Evolutionary conservation across 495 filamentous ascomycete species (phyloP), one percentile per base, ranked within the genome.

Genomic region (Aspergillus saccharolyticus): DNA sequence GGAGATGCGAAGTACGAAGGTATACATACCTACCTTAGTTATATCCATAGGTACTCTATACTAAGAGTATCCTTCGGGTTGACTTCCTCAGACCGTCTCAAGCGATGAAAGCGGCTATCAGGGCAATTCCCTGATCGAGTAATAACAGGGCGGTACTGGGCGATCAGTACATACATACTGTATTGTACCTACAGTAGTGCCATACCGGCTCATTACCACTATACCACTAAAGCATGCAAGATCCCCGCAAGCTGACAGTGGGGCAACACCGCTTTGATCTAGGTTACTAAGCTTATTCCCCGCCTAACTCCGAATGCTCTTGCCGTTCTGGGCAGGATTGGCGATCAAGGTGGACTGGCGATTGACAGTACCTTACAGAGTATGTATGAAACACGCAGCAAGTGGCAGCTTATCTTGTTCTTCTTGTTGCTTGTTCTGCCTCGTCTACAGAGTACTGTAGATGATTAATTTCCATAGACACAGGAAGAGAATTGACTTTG

Each of bases 141-240:
- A 39, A 39, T 39, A 8, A 39, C 33, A 5, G 10, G 12, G 10
- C 33, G 33, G 33, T 12, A 39, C 2, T 39, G 33, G 33, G 33
- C 33, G 33, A 39, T 39, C 2, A 2, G 4, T 28, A 9, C 25
- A 28, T n/a, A n/a, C n/a, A n/a, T n/a, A n/a, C n/a, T n/a, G n/a
- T n/a, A n/a, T n/a, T n/a, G n/a, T n/a, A n/a, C 46, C 46, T 49
- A 49, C 46, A 25, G 46, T 49, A 49, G 46, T 21, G 46, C 46
- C 33, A 24, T 49, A 50, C 47, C 22, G 14, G 2, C 17, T 16
- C 15, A 50, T 50, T 50, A 50, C 47, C 33, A 39, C 33, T 10
- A 30, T 12, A 39, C 9, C 33, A 39, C 14, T 5, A 2, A 15
- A 39, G 33, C 7, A 39, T 39, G 14, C 33, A 39, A 28, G 25